Evolutionary conservation across 1,284 basidiomycete species (phyloP).

Genomic region (Trametes pubescens): DNA sequence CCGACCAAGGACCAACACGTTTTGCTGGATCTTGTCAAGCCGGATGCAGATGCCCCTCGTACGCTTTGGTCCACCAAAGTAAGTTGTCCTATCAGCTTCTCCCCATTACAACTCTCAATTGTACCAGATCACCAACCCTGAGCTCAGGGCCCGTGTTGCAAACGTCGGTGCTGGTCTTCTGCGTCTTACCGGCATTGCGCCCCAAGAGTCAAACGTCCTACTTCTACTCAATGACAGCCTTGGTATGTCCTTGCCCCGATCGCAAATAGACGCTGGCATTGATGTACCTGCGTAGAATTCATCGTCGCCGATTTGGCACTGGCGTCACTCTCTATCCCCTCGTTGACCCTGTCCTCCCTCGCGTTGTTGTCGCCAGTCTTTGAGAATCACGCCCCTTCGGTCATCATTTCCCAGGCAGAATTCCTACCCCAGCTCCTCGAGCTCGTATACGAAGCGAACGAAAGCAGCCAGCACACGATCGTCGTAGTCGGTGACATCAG

Average conservation of each 20-base stretch:
- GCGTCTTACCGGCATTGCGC: constrained; percentile 61
- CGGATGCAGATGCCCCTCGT: constrained; percentile 69
- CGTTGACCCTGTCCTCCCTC: constrained; percentile 69
- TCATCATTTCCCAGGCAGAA: constrained; percentile 70
- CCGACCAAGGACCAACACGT: constrained; percentile 75
- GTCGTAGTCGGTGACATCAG: constrained; percentile 71
- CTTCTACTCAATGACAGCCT: constrained; percentile 78
- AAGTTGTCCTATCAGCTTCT: constrained; percentile 14
- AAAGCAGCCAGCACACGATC: constrained; percentile 60
- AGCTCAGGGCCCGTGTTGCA: constrained; percentile 70
- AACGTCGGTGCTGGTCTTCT: constrained; percentile 75
- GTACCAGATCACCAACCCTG: constrained; percentile 70
- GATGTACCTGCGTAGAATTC: constrained; percentile 60
- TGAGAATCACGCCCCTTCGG: constrained; percentile 68
- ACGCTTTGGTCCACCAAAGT: constrained; percentile 84
- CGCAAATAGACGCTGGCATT: not conserved
- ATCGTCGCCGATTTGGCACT: constrained; percentile 79
- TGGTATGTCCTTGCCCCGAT: constrained; percentile 51
- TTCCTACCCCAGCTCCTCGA: constrained; percentile 73
- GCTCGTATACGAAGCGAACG: constrained; percentile 66
- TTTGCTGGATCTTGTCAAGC: constrained; percentile 69
- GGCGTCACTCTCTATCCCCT: constrained; percentile 72
- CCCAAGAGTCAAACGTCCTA: constrained; percentile 71
- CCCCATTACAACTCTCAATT: not conserved
- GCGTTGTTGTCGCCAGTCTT: constrained; percentile 67